These are phyloP conservation scores for Myriosclerotinia curreyana DNA, from an alignment of 2,329 filamentous ascomycete species.

Conservation along the genomic window DNA sequence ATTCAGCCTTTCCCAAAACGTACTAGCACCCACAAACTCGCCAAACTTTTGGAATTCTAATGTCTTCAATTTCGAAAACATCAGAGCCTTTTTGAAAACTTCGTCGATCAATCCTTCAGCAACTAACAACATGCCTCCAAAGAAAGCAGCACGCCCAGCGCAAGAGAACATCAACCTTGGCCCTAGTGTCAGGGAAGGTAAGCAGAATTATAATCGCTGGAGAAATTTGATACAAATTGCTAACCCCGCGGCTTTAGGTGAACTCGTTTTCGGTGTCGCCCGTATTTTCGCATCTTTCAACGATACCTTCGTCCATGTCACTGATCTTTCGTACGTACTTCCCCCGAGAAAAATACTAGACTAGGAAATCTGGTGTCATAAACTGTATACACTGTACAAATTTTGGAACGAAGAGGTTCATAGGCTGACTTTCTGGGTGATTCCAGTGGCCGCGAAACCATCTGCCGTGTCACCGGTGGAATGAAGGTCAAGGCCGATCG, in stretches of 20 bases:
- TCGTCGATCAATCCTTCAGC: slow-evolving; percentile 39
- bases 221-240: slow-evolving; percentile 2
- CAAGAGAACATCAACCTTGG: slow-evolving; percentile 99
- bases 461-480: slow-evolving; percentile 98
- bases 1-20: slow-evolving; percentile 33
- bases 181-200: slow-evolving; percentile 94
- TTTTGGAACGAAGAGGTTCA: slow-evolving; percentile 40
- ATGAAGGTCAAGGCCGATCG: slow-evolving; percentile 99
- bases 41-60: slow-evolving; percentile 20
- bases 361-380: slow-evolving; percentile 25
- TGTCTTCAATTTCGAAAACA: slow-evolving; percentile 17
- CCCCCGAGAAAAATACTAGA: slow-evolving; percentile 30
- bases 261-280: slow-evolving; percentile 76
- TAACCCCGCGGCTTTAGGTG: slow-evolving; percentile 48
- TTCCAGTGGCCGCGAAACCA: slow-evolving; percentile 98
- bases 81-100: slow-evolving; percentile 15
- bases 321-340: slow-evolving; percentile 83
- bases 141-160: slow-evolving; percentile 78
- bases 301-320: slow-evolving; percentile 86
- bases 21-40: slow-evolving; percentile 26
- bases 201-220: slow-evolving; percentile 36
- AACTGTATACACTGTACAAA: slow-evolving; percentile 17
- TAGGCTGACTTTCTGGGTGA: slow-evolving; percentile 65
- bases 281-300: slow-evolving; percentile 76
- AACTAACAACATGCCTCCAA: slow-evolving; percentile 88